Evolutionary conservation across 371 early-diverging fungal genomes (phyloP).

Genomic region (Mucor piriformis): DNA sequence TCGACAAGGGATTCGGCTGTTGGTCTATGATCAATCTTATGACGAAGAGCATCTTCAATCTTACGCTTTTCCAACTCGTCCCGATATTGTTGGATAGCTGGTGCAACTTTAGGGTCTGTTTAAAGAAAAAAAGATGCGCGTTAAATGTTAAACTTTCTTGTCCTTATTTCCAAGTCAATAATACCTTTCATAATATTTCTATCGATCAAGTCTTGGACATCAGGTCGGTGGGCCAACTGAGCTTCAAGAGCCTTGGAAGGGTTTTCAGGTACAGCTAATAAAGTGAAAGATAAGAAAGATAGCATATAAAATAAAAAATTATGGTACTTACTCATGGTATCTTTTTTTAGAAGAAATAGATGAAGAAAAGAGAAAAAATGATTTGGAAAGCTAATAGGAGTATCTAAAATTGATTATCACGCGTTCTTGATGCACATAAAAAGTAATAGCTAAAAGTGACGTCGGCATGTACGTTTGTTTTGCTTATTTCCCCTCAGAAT

Average conservation of each 20-base stretch:
- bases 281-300: background rate
- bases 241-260: conserved; percentile 23
- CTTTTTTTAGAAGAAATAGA: background rate
- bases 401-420: conserved; percentile 1
- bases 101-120: conserved; percentile 56
- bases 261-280: conserved; percentile 24
- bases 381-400: background rate
- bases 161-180: background rate
- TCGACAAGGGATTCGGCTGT: conserved; percentile 69
- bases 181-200: conserved; percentile 72
- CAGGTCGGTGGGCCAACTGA: conserved; percentile 59
- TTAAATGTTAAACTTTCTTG: background rate
- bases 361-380: conserved; percentile 7
- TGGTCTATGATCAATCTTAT: conserved; percentile 77
- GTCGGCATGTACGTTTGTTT: no score
- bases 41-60: conserved; percentile 68
- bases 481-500: no score
- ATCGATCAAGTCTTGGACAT: conserved; percentile 70
- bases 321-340: conserved; percentile 25
- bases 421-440: conserved; percentile 1
- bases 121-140: background rate
- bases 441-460: background rate
- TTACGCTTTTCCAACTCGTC: conserved; percentile 63
- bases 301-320: background rate
- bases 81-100: conserved; percentile 52